A percentile compares a stretch with the other conserved stretches of the same genome.
Evolutionary conservation across 768 basidiomycete species (phyloP).

Genomic region (Mycena vulgaris): DNA sequence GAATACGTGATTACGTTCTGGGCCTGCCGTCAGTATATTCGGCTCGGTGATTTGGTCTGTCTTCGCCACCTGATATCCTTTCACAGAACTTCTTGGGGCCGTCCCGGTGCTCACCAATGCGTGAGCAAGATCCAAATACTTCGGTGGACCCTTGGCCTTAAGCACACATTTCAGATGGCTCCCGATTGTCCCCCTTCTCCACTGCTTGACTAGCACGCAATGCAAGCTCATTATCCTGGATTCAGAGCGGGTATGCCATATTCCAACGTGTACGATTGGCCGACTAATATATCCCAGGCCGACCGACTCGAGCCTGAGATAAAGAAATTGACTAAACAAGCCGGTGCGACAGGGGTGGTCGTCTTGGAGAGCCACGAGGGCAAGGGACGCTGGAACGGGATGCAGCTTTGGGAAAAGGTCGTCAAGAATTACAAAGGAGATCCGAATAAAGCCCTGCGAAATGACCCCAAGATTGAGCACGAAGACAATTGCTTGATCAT

Average conservation of each 20-base stretch:
- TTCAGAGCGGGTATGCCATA: conserved; percentile 70
- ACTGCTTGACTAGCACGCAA: conserved; percentile 69
- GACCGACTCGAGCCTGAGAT: conserved; percentile 57
- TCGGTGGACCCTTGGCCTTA: not conserved
- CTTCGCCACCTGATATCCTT: conserved; percentile 28
- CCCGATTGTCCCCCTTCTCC: conserved; percentile 64
- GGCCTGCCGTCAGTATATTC: conserved; percentile 71
- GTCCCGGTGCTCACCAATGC: conserved; percentile 73
- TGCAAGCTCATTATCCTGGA: conserved; percentile 72
- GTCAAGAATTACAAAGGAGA: conserved; percentile 50
- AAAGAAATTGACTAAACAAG: conserved; percentile 46
- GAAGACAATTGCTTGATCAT: no score
- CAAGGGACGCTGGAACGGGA: conserved; percentile 57
- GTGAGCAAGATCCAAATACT: no score
- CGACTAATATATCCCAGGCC: no score
- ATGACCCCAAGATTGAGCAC: conserved; percentile 55
- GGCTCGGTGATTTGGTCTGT: no score
- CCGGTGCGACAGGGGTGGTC: conserved; percentile 55
- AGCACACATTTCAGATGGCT: conserved; percentile 60
- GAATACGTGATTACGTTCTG: conserved; percentile 74
- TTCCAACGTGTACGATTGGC: no score
- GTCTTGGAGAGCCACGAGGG: conserved; percentile 60
- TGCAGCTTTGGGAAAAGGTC: conserved; percentile 58
- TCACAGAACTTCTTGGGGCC: conserved; percentile 71
- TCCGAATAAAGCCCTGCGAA: conserved; percentile 40